phyloP scores from a whole-genome alignment of 1,139 yeast genomes.

The Maudiozyma humilis region DNA sequence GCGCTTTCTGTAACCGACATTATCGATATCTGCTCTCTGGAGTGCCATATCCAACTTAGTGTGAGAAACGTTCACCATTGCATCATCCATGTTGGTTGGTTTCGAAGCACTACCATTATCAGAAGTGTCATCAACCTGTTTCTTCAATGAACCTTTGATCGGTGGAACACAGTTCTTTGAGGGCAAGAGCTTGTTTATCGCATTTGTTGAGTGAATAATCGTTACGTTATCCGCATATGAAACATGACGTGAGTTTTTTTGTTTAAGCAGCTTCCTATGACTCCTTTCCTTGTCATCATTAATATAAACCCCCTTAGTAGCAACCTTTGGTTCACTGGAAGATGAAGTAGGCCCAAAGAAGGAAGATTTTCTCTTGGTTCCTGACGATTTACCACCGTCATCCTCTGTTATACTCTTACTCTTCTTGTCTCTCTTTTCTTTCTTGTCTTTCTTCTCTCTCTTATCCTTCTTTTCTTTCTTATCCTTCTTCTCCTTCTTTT shows the following conservation, averaged over 20 bases:
- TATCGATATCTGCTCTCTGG: neutral
- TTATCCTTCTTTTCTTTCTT: constrained; percentile 2
- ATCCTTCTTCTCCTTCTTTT: neutral
- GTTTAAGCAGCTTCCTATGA: constrained; percentile 6
- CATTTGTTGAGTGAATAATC: constrained; percentile 10
- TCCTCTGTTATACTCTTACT: neutral
- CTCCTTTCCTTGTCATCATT: constrained; percentile 12
- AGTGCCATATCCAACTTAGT: neutral
- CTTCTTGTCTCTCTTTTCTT: constrained; percentile 6
- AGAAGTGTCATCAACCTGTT: neutral
- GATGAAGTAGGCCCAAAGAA: constrained; percentile 21
- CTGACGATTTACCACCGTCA: constrained; percentile 8
- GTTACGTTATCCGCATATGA: constrained; percentile 17
- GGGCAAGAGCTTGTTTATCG: neutral
- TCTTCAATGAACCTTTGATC: neutral
- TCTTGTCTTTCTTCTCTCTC: neutral
- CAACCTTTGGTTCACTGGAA: constrained; percentile 6
- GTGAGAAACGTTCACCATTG: neutral
- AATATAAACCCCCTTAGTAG: constrained; percentile 12
- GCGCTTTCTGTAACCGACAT: neutral
- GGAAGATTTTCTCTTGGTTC: constrained; percentile 29
- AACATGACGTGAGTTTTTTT: constrained; percentile 14
- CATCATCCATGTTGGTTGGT: neutral
- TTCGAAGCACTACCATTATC: neutral
- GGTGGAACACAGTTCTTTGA: neutral